phyloP scores from a whole-genome alignment of 1,139 yeast species.

The Meyerozyma guilliermondii region DNA sequence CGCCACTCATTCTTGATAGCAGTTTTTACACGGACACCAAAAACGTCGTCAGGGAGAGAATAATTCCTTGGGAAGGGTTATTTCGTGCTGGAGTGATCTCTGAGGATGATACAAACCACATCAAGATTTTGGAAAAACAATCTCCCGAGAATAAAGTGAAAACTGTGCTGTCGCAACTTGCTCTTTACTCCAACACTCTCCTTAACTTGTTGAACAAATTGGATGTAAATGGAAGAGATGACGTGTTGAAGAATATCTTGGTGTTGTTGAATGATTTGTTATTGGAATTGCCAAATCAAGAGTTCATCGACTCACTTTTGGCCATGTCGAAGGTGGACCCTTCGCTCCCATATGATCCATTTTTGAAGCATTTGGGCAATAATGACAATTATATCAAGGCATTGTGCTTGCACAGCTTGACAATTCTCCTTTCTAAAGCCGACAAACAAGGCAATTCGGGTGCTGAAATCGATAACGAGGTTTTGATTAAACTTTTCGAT shows the following conservation, averaged over 20 bases:
- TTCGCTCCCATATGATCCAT: constrained; percentile 53
- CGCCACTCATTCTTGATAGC: constrained; percentile 47
- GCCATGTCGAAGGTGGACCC: constrained; percentile 40
- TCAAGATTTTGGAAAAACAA: constrained; percentile 62
- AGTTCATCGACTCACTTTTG: constrained; percentile 42
- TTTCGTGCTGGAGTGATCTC: constrained; percentile 69
- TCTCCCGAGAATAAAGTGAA: constrained; percentile 32
- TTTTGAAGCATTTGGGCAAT: constrained; percentile 46
- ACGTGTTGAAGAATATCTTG: constrained; percentile 68
- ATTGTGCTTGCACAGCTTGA: constrained; percentile 42
- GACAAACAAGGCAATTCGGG: constrained; percentile 9
- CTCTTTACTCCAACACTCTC: constrained; percentile 53
- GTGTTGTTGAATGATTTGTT: constrained; percentile 64
- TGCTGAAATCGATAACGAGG: constrained; percentile 22
- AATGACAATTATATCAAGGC: constrained; percentile 44
- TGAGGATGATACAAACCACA: constrained; percentile 58
- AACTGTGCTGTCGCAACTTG: constrained; percentile 41
- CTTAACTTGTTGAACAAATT: constrained; percentile 51
- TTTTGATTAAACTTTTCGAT: constrained; percentile 38
- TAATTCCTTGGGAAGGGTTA: constrained; percentile 92
- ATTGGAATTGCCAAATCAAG: constrained; percentile 36
- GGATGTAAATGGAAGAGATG: constrained; percentile 48
- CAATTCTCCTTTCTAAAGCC: constrained; percentile 31
- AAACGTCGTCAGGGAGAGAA: constrained; percentile 69
- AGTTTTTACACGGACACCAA: constrained; percentile 70